phyloP scores from a whole-genome alignment of 2,329 filamentous ascomycete genomes.

The Claviceps cyperi region DNA sequence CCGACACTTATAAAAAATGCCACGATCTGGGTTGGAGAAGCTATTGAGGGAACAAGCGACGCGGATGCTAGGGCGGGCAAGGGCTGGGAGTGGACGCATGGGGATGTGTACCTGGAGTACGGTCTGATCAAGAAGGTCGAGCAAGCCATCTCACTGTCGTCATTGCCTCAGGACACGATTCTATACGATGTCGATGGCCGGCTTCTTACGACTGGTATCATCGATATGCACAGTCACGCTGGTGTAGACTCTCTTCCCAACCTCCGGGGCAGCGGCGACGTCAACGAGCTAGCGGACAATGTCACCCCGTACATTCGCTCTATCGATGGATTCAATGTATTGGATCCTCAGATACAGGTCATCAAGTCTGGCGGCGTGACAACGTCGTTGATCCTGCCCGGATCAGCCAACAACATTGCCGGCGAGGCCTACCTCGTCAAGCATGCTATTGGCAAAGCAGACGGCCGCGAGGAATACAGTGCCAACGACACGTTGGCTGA shows the following conservation, averaged over 20 bases:
- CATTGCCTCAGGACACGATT: slow-evolving; percentile 31
- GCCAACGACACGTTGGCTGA: slow-evolving; percentile 50
- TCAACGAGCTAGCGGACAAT: slow-evolving; percentile 48
- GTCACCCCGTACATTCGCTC: slow-evolving; percentile 55
- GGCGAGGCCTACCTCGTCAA: slow-evolving; percentile 58
- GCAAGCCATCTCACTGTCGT: slow-evolving; percentile 24
- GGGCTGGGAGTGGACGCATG: slow-evolving; percentile 43
- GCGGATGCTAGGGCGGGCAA: slow-evolving; percentile 42
- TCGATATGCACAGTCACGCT: slow-evolving; percentile 59
- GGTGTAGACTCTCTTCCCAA: slow-evolving; percentile 44
- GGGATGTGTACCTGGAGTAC: slow-evolving; percentile 46
- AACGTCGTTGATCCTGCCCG: slow-evolving; percentile 50
- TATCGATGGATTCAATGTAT: slow-evolving; percentile 48
- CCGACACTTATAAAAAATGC: slow-evolving; percentile 52
- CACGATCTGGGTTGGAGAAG: slow-evolving; percentile 52
- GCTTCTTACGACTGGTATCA: slow-evolving; percentile 49
- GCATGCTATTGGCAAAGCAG: slow-evolving; percentile 44
- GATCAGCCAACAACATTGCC: slow-evolving; percentile 59
- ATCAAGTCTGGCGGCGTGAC: slow-evolving; percentile 64
- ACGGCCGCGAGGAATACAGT: slow-evolving; percentile 49
- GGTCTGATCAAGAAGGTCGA: slow-evolving; percentile 45
- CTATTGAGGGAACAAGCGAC: slow-evolving; percentile 30
- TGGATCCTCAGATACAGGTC: slow-evolving; percentile 50
- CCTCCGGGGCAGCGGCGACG: slow-evolving; percentile 40
- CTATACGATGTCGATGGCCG: slow-evolving; percentile 45